Conservation (phyloP, 2,329 filamentous ascomycete genomes). For the Teratosphaeria viscida region DNA sequence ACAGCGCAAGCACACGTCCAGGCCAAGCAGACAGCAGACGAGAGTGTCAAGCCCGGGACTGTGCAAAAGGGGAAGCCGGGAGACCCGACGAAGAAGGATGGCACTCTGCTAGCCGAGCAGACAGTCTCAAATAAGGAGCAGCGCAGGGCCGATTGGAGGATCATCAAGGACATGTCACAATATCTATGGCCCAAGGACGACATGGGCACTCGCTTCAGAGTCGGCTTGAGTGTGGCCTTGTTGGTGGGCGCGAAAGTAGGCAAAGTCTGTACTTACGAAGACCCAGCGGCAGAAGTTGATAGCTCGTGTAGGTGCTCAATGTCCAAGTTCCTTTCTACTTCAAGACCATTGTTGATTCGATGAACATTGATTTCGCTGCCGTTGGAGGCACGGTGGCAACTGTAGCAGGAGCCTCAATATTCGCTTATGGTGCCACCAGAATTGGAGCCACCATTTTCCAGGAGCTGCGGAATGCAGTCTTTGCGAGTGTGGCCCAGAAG, state of each 20-base stretch:
- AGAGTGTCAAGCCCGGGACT: conserved; percentile 26
- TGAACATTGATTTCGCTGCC: conserved; percentile 89
- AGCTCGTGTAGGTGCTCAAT: conserved; percentile 56
- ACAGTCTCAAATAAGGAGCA: conserved; percentile 69
- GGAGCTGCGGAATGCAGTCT: conserved; percentile 89
- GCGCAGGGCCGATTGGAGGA: conserved; percentile 94
- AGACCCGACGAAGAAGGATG: conserved; percentile 17
- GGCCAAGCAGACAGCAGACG: conserved; percentile 15
- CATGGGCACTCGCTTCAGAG: conserved; percentile 70
- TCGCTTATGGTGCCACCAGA: conserved; percentile 76
- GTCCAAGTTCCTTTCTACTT: conserved; percentile 99
- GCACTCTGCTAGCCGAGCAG: conserved; percentile 49
- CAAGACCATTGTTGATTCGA: conserved; percentile 92
- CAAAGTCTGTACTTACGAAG: conserved; percentile 4
- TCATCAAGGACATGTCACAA: conserved; percentile 93
- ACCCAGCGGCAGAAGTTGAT: conserved; percentile 18
- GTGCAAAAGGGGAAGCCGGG: conserved; percentile 22
- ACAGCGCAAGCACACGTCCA: conserved; percentile 14
- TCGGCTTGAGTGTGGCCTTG: conserved; percentile 71
- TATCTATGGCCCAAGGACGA: conserved; percentile 94
- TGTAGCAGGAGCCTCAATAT: conserved; percentile 82
- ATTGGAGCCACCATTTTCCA: conserved; percentile 85
- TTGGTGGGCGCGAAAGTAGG: conserved; percentile 75
- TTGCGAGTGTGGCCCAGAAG: conserved; percentile 93
- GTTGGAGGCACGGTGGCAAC: conserved; percentile 81